A percentile compares a stretch with the other conserved stretches of the same genome.
Evolutionary conservation across 2,329 filamentous ascomycete species (phyloP).

Genomic region (Phialophora tarda): DNA sequence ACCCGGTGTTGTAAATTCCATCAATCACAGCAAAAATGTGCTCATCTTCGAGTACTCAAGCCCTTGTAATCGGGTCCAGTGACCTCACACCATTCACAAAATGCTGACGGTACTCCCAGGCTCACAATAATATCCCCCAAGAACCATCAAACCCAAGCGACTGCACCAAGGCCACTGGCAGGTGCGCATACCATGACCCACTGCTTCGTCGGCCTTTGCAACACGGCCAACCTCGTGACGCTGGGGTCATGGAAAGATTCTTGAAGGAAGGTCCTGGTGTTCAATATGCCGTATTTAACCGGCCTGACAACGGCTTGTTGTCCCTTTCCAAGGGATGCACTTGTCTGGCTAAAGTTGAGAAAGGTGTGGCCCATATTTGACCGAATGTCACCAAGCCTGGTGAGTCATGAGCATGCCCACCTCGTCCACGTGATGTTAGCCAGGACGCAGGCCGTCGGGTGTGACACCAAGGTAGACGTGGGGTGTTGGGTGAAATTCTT

Average conservation of each 20-base stretch:
- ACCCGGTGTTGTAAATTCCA: neutral
- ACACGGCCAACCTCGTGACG: neutral
- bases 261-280: neutral
- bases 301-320: constrained; percentile 1
- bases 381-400: neutral
- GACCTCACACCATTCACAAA: neutral
- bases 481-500: neutral
- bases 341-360: neutral
- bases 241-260: neutral
- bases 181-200: neutral
- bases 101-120: neutral
- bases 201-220: neutral
- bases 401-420: neutral
- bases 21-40: neutral
- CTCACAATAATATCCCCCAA: neutral
- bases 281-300: neutral
- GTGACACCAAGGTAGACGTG: neutral
- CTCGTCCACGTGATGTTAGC: neutral
- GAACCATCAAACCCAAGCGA: neutral
- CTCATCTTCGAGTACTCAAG: neutral
- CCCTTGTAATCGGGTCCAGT: neutral
- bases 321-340: neutral
- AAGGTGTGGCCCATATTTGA: neutral
- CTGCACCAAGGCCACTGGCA: neutral
- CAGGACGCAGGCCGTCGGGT: neutral